Percentiles rank a stretch among this genome's conserved stretches.
phyloP scores from a whole-genome alignment of 2,329 filamentous ascomycete species.

The Pseudocercospora pini-densiflorae region DNA sequence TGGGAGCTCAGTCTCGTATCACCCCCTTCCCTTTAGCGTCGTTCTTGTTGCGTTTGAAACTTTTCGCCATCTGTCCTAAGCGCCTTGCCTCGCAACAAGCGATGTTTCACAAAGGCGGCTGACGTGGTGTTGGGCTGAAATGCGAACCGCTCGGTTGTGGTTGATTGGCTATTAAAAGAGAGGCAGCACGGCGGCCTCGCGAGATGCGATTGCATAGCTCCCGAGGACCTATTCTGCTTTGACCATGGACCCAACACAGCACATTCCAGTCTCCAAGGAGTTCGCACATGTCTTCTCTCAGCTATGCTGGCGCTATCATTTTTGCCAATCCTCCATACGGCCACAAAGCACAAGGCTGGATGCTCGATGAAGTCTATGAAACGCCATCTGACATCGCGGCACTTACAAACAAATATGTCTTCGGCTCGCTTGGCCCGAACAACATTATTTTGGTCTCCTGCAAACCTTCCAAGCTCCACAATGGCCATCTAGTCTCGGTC shows the following conservation, averaged over 20 bases:
- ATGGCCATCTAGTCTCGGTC: neutral
- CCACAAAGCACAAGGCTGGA: neutral
- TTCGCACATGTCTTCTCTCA: neutral
- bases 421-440: neutral
- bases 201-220: neutral
- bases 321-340: neutral
- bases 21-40: neutral
- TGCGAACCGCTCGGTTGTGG: neutral
- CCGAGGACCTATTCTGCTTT: neutral
- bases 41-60: neutral
- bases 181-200: neutral
- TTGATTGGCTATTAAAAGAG: neutral
- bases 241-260: too few species aligned
- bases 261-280: neutral
- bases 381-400: neutral
- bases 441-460: neutral
- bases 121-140: neutral
- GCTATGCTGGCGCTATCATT: neutral
- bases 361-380: neutral
- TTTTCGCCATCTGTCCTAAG: too few species aligned
- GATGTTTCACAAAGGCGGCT: neutral
- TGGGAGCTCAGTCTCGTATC: conserved; percentile 1
- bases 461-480: neutral
- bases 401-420: neutral
- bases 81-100: neutral